These are phyloP conservation scores for Colletotrichum gloeosporioides DNA, from an alignment of 2,329 filamentous ascomycete species.

Conservation along the genomic window DNA sequence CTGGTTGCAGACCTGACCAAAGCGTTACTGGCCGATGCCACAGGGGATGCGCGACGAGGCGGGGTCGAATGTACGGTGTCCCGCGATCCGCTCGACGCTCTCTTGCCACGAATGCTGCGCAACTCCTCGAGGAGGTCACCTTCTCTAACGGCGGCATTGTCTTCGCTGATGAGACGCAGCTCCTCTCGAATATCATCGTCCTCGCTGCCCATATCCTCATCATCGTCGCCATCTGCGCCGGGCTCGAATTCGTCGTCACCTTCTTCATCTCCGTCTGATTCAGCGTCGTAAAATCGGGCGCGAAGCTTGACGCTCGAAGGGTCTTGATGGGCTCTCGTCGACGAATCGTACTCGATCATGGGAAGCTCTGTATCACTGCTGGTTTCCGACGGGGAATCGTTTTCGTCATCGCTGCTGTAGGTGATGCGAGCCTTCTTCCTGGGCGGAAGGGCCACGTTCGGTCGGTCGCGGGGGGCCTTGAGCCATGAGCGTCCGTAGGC, in stretches of 20 bases:
- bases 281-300: constrained; percentile 36
- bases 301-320: constrained; percentile 29
- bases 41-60: not conserved
- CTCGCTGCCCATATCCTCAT: constrained; percentile 25
- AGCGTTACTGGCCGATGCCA: not conserved
- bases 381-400: constrained; percentile 42
- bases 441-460: constrained; percentile 73
- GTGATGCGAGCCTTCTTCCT: constrained; percentile 69
- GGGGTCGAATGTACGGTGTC: not conserved
- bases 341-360: constrained; percentile 21
- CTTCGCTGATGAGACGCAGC: constrained; percentile 46
- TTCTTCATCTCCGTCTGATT: constrained; percentile 27
- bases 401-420: constrained; percentile 40
- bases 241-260: constrained; percentile 25
- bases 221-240: constrained; percentile 6
- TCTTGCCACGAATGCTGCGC: not conserved
- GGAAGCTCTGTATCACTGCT: constrained; percentile 30
- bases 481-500: constrained; percentile 80
- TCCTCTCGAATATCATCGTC: constrained; percentile 37
- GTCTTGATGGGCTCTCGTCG: constrained; percentile 20
- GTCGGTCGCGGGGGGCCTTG: constrained; percentile 63
- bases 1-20: not conserved
- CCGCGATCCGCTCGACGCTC: not conserved
- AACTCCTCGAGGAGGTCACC: constrained; percentile 23
- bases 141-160: constrained; percentile 37